phyloP scores from a whole-genome alignment of 164 flowering plant species.

The Chimonanthus salicifolius region DNA sequence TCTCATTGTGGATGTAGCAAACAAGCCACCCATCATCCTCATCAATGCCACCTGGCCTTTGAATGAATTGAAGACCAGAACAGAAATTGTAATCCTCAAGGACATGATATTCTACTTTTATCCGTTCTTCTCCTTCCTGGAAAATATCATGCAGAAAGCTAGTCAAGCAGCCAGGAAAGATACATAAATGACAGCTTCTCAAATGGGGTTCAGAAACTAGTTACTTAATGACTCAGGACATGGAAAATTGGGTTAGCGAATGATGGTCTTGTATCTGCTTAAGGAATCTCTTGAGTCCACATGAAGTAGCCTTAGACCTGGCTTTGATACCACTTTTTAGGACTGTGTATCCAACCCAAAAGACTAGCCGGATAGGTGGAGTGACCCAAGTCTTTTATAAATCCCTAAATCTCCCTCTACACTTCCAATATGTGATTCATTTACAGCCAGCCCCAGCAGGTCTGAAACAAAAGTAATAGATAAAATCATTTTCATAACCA shows the following conservation, averaged over 20 bases:
- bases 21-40: conserved; percentile 32
- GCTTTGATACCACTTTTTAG: no score
- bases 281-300: no score
- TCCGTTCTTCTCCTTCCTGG: conserved; percentile 7
- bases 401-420: no score
- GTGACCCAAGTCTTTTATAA: no score
- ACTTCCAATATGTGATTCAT: no score
- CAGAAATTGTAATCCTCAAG: conserved; percentile 8
- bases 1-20: conserved; percentile 22
- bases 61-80: conserved; percentile 11
- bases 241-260: neutral
- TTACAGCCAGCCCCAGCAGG: neutral
- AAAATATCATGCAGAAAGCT: neutral
- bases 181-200: neutral
- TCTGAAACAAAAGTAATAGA: neutral
- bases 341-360: no score
- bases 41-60: conserved; percentile 10
- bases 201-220: neutral
- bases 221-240: no score
- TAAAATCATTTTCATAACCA: no score
- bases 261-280: no score
- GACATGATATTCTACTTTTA: conserved; percentile 15
- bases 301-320: no score
- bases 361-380: no score
- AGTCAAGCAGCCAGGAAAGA: neutral